These are phyloP conservation scores for Myxozyma geophila DNA, from an alignment of 805 yeast species.

Conservation along the genomic window DNA sequence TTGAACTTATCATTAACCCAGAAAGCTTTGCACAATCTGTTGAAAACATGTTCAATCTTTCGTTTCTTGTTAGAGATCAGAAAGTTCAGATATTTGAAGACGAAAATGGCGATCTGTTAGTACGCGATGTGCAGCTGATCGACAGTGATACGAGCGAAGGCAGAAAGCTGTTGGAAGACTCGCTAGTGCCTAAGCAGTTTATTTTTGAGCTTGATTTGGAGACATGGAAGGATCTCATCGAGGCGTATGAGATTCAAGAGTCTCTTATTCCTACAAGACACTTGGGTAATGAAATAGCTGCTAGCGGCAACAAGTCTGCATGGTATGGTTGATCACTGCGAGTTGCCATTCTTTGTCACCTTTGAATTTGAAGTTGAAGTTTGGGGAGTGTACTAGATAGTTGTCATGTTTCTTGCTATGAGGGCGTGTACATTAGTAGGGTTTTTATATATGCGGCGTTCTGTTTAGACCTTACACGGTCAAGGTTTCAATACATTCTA, in stretches of 20 bases:
- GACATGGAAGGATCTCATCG: conserved; percentile 66
- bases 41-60: conserved; percentile 81
- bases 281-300: conserved; percentile 24
- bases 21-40: conserved; percentile 74
- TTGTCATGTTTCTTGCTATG: no score
- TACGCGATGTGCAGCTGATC: conserved; percentile 38
- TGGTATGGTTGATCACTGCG: conserved; percentile 28
- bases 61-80: conserved; percentile 79
- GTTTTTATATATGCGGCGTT: no score
- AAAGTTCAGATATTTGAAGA: conserved; percentile 60
- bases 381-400: background rate
- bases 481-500: no score
- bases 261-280: conserved; percentile 56
- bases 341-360: background rate
- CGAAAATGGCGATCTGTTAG: conserved; percentile 32
- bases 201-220: conserved; percentile 71
- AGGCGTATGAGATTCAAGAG: conserved; percentile 58
- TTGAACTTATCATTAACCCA: conserved; percentile 74
- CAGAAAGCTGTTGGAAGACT: background rate
- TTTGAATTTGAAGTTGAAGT: background rate
- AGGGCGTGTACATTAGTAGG: background rate
- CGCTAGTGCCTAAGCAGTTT: conserved; percentile 56
- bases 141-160: conserved; percentile 10
- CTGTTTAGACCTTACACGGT: no score
- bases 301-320: conserved; percentile 1